phyloP scores from a whole-genome alignment of 768 basidiomycete genomes.

The Termitomyces sp. region DNA sequence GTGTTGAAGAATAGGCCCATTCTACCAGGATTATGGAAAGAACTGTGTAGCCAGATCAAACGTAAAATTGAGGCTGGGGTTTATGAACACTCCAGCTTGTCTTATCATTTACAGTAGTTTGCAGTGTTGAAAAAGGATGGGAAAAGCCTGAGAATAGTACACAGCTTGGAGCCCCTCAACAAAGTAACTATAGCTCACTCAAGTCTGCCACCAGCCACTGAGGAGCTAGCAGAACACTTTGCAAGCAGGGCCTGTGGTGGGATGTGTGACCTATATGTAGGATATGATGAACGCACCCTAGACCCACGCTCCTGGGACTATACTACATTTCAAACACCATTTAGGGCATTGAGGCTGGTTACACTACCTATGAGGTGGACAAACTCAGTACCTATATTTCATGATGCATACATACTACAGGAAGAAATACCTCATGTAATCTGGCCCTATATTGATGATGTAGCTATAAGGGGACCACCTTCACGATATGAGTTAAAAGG shows the following conservation, averaged over 20 bases:
- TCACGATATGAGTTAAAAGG: conserved; percentile 21
- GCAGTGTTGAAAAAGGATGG: background rate
- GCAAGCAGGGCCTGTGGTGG: too few relatives aligned
- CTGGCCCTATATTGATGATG: too few relatives aligned
- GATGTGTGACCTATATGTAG: too few relatives aligned
- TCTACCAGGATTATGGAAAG: conserved; percentile 14
- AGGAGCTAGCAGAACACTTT: too few relatives aligned
- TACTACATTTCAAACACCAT: conserved; percentile 33
- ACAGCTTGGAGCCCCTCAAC: conserved; percentile 33
- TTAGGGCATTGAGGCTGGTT: conserved; percentile 16
- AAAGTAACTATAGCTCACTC: conserved; percentile 30
- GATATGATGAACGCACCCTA: too few relatives aligned
- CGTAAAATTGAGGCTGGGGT: conserved; percentile 22
- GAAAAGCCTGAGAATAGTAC: conserved; percentile 27
- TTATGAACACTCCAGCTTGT: conserved; percentile 27
- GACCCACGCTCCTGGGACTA: conserved; percentile 18
- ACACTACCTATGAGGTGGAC: too few relatives aligned
- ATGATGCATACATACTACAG: conserved; percentile 33
- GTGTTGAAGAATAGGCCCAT: conserved; percentile 22
- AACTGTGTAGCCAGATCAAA: conserved; percentile 16
- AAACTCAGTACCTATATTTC: conserved; percentile 26
- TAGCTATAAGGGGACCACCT: too few relatives aligned
- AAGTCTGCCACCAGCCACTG: background rate
- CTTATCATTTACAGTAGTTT: conserved; percentile 19
- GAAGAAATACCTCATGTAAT: conserved; percentile 1